Conservation (phyloP, 345 rosid species). For the Euphorbia pulcherrima region DNA sequence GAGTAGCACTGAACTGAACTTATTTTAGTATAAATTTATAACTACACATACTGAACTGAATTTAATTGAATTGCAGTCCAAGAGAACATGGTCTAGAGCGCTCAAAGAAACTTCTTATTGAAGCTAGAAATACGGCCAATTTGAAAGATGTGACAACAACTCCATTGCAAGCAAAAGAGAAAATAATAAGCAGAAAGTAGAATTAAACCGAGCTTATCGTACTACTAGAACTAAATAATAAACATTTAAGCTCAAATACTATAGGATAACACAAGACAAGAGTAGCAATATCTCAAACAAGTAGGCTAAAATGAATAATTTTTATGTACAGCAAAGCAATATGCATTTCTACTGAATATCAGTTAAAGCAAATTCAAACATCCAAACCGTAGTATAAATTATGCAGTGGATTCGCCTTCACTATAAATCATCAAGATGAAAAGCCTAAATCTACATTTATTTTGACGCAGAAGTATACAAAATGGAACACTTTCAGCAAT, state of each 20-base stretch:
- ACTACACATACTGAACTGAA: too few relatives aligned
- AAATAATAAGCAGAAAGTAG: background rate
- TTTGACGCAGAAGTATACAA: too few relatives aligned
- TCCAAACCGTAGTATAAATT: background rate
- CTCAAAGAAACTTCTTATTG: background rate
- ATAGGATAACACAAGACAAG: background rate
- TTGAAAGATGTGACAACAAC: background rate
- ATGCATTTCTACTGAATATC: background rate
- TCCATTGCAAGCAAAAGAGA: background rate
- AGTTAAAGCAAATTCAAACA: background rate
- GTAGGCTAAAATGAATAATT: background rate
- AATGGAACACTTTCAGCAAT: background rate
- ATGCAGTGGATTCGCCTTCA: background rate
- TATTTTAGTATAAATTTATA: too few relatives aligned
- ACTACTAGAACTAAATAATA: background rate
- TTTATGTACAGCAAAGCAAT: background rate
- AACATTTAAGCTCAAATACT: background rate
- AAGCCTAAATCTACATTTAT: background rate
- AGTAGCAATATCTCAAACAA: background rate
- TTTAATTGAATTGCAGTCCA: too few relatives aligned
- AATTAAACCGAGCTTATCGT: background rate
- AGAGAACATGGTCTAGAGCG: too few relatives aligned
- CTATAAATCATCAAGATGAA: background rate
- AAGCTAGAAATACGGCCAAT: background rate
- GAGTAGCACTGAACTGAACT: too few relatives aligned